Conservation (phyloP, 176 grass and related monocot species). For the Zoysia japonica region DNA sequence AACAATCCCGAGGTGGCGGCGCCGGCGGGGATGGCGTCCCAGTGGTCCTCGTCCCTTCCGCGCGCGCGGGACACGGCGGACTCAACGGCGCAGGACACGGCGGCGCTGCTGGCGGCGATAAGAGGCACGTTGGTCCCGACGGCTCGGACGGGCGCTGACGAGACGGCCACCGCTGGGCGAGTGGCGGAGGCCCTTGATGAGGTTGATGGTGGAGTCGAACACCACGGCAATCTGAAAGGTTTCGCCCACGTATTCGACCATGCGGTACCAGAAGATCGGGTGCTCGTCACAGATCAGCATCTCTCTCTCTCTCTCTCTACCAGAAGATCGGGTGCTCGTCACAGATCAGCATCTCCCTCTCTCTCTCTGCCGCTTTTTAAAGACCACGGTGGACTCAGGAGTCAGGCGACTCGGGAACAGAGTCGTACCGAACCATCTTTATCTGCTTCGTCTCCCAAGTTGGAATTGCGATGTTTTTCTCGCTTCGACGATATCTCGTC, state of each 20-base stretch:
- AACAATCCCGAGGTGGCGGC: too few species aligned
- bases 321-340: too few species aligned
- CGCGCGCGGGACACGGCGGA: not conserved
- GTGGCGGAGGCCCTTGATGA: not conserved
- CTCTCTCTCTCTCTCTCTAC: too few species aligned
- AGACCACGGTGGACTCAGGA: too few species aligned
- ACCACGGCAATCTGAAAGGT: not conserved
- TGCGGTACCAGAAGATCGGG: not conserved
- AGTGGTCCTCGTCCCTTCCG: not conserved
- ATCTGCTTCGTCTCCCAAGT: too few species aligned
- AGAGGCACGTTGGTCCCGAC: not conserved
- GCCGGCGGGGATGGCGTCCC: not conserved
- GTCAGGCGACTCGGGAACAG: too few species aligned
- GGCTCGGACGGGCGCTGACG: not conserved
- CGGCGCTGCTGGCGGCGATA: not conserved
- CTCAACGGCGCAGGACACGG: not conserved
- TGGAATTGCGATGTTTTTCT: too few species aligned
- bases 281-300: too few species aligned
- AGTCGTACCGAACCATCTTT: too few species aligned
- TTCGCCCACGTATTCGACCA: not conserved
- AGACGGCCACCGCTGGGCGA: not conserved
- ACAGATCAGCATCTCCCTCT: too few species aligned
- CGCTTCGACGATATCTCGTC: too few species aligned
- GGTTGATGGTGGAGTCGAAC: not conserved
- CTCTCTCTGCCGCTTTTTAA: too few species aligned